Percentiles rank a stretch among this genome's conserved stretches.
Conservation (phyloP, 2,329 filamentous ascomycete genomes). For the Ophiostoma australiae region DNA sequence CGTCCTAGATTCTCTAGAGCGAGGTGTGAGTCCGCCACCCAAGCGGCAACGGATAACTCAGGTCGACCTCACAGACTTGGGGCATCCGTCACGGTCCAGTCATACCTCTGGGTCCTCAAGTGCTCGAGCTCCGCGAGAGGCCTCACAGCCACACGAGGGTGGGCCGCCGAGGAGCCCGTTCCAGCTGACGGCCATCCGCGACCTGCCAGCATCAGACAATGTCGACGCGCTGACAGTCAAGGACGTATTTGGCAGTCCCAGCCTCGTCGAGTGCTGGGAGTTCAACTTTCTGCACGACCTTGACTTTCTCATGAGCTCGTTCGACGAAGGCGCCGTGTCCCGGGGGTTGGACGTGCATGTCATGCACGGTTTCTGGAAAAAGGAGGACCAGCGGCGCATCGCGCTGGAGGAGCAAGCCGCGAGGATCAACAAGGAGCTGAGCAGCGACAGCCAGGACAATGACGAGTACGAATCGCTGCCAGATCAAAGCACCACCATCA, state of each 20-base stretch:
- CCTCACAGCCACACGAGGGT: conserved; percentile 12
- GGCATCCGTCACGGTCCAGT: not conserved
- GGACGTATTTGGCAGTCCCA: conserved; percentile 67
- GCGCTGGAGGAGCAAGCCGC: conserved; percentile 53
- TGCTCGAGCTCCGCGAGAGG: not conserved
- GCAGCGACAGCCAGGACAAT: not conserved
- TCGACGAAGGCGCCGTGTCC: conserved; percentile 48
- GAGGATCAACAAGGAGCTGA: not conserved
- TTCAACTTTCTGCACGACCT: conserved; percentile 65
- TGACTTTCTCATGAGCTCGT: conserved; percentile 50
- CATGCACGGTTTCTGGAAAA: conserved; percentile 62
- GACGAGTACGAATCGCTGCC: not conserved
- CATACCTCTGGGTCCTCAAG: not conserved
- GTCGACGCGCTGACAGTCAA: conserved; percentile 59
- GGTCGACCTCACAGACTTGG: conserved; percentile 23
- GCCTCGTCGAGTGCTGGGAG: conserved; percentile 67
- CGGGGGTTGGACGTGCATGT: conserved; percentile 48
- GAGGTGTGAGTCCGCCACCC: conserved; percentile 45
- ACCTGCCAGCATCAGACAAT: conserved; percentile 57
- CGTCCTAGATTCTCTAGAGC: conserved; percentile 15
- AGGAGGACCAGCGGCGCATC: conserved; percentile 56
- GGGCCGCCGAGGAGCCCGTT: conserved; percentile 45
- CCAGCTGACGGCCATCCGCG: conserved; percentile 63
- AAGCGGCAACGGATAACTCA: conserved; percentile 28
- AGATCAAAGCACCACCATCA: conserved; percentile 49